Base-by-base conservation (phyloP, 306 rosid species). In the Quercus glauca region DNA sequence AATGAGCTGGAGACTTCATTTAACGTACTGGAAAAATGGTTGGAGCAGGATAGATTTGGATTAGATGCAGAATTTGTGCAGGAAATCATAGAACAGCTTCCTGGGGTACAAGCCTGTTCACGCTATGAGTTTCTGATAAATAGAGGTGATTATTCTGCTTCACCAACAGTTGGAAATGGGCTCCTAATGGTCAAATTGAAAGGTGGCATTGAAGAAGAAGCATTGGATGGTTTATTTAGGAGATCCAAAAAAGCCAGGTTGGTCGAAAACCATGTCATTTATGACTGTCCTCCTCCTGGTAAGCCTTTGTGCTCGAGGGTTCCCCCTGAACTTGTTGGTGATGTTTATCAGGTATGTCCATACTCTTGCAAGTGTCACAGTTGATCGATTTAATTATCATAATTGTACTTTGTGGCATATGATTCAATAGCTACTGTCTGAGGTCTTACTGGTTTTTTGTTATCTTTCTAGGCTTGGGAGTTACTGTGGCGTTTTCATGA, bases 11-110 rank as follows among this genome's bases (percentile, higher is more conserved):
- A 86, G 52, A 69, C 71, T 78, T 64, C 83, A 10, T 55, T 73
- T 57, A 89, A 89, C 75, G 49, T 72, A 45, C 80, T 92, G 71
- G 85, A 72, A 63, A 93, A 86, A 81, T 96, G 99, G 99, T 83
- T 96, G 84, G 96, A 87, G 76, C 96, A 89, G 81, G 99, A 96
- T 79, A 93, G 99, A 84, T 90, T 93, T 87, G 99, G 99, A 78
- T 81, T 96, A 78, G 96, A 96, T 79, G 88, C 81, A 41, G 97
- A 91, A 80, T 96, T 96, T 92, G 93, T 91, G 65, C 99, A 91
- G 88, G 98, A 96, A 83, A 81, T 93, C 76, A 71, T 96, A 72
- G 98, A 96, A 83, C 89, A 86, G 82, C 91, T 84, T 81, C 97
- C 97, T 74, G 91, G 88, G 69, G 87, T 89, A 28, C 81, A 84